A percentile compares a stretch with the other conserved stretches of the same genome.
Conservation (phyloP, 2,329 filamentous ascomycete species). For the Fusarium setosum region DNA sequence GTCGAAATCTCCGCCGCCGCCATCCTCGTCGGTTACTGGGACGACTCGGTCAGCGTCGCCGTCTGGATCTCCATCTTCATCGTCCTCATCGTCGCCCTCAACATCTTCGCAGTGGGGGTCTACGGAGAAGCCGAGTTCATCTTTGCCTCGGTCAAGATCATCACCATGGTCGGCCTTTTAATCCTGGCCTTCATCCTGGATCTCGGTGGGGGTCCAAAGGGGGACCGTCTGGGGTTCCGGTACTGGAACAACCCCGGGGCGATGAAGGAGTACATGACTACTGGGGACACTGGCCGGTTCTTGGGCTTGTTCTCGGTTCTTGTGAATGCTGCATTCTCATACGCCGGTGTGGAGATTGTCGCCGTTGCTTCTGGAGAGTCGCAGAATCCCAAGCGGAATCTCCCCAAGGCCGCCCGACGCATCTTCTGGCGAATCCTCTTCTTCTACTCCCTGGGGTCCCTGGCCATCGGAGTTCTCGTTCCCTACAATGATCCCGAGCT, state of each 20-base stretch:
- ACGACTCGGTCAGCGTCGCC: not conserved
- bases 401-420: not conserved
- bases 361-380: not conserved
- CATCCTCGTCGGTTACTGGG: not conserved
- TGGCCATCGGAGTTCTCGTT: not conserved
- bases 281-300: not conserved
- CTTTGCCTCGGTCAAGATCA: not conserved
- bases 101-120: not conserved
- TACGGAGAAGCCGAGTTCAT: not conserved
- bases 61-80: not conserved
- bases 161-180: not conserved
- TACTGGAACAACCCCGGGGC: not conserved
- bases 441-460: not conserved
- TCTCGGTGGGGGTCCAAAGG: not conserved
- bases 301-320: not conserved
- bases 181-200: not conserved
- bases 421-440: not conserved
- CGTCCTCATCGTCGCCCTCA: not conserved
- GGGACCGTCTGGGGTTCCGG: not conserved
- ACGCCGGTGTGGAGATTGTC: not conserved
- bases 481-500: not conserved
- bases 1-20: not conserved
- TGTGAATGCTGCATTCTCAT: not conserved
- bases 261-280: not conserved
- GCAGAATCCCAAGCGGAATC: not conserved